Evolutionary conservation across 2,329 filamentous ascomycete genomes (phyloP).

Genomic region (Xylaria sp.): DNA sequence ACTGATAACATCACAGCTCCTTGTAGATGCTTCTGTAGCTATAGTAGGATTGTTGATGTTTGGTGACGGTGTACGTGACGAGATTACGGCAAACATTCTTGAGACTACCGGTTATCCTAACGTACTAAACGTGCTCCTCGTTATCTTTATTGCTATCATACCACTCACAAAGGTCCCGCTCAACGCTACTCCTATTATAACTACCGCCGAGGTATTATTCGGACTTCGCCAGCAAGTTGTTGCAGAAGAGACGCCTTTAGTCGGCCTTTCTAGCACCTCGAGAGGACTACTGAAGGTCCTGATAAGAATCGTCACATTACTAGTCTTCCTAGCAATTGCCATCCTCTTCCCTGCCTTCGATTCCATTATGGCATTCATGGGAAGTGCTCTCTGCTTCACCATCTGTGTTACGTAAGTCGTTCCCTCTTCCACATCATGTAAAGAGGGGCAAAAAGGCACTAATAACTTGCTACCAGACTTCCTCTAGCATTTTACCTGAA

Average conservation of each 20-base stretch:
- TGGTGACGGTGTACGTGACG: slow-evolving; percentile 85
- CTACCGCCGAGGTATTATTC: slow-evolving; percentile 82
- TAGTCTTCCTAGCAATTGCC: slow-evolving; percentile 81
- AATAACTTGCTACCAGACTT: slow-evolving; percentile 58
- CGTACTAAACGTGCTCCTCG: slow-evolving; percentile 79
- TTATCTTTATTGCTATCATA: slow-evolving; percentile 89
- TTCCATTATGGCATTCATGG: slow-evolving; percentile 90
- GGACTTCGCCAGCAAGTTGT: slow-evolving; percentile 69
- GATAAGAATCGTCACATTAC: slow-evolving; percentile 73
- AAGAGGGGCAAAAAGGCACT: background rate
- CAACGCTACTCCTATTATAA: slow-evolving; percentile 87
- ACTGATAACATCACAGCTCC: slow-evolving; percentile 62
- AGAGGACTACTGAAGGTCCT: slow-evolving; percentile 68
- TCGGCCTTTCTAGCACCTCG: slow-evolving; percentile 67
- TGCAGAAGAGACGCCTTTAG: slow-evolving; percentile 58
- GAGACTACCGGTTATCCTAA: slow-evolving; percentile 78
- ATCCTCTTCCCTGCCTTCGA: slow-evolving; percentile 80
- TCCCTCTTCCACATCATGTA: background rate
- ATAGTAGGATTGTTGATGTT: slow-evolving; percentile 94
- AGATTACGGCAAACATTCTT: slow-evolving; percentile 92
- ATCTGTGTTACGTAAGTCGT: slow-evolving; percentile 81
- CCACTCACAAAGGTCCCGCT: slow-evolving; percentile 95
- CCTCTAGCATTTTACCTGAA: slow-evolving; percentile 91
- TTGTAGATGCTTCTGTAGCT: slow-evolving; percentile 84
- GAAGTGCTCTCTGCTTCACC: slow-evolving; percentile 88